Evolutionary conservation across 1,284 basidiomycete genomes (phyloP).

Genomic region (Sutorius eximius): DNA sequence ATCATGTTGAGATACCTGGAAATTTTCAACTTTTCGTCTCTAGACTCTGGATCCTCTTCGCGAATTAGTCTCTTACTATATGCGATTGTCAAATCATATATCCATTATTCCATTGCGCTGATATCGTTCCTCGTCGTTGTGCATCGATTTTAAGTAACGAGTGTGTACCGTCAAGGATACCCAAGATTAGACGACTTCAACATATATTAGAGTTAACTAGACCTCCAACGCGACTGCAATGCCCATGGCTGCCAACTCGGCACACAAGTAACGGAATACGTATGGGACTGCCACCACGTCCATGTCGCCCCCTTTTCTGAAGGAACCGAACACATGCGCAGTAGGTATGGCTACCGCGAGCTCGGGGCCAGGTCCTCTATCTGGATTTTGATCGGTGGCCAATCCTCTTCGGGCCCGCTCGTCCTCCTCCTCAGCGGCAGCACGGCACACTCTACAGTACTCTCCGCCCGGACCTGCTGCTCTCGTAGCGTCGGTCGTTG

Average conservation of each 20-base stretch:
- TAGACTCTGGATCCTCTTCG: slow-evolving; percentile 8
- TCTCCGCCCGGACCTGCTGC: slow-evolving; percentile 75
- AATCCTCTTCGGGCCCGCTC: slow-evolving; percentile 55
- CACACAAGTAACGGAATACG: slow-evolving; percentile 89
- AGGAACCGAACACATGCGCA: slow-evolving; percentile 59
- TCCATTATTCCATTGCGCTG: slow-evolving; percentile 15
- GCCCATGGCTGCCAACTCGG: slow-evolving; percentile 83
- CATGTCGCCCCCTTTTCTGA: slow-evolving; percentile 73
- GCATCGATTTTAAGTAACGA: slow-evolving; percentile 16
- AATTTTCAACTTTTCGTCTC: not conserved
- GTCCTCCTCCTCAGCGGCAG: slow-evolving; percentile 62
- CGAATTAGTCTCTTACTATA: slow-evolving; percentile 5
- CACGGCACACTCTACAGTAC: slow-evolving; percentile 90
- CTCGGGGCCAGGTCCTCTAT: slow-evolving; percentile 43
- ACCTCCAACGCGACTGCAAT: slow-evolving; percentile 79
- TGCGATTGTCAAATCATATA: slow-evolving; percentile 15
- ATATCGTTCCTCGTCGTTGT: slow-evolving; percentile 13
- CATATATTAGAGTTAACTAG: slow-evolving; percentile 16
- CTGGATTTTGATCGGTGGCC: slow-evolving; percentile 47
- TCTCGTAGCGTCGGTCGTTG: slow-evolving; percentile 49
- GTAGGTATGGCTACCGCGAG: slow-evolving; percentile 64
- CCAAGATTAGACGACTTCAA: not conserved
- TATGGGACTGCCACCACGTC: slow-evolving; percentile 96
- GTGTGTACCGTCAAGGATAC: not conserved
- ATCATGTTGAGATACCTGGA: slow-evolving; percentile 16